A percentile compares a stretch with the other conserved stretches of the same genome.
These are phyloP conservation scores for Pleurotus tuoliensis DNA, from an alignment of 768 basidiomycete species.

Conservation along the genomic window DNA sequence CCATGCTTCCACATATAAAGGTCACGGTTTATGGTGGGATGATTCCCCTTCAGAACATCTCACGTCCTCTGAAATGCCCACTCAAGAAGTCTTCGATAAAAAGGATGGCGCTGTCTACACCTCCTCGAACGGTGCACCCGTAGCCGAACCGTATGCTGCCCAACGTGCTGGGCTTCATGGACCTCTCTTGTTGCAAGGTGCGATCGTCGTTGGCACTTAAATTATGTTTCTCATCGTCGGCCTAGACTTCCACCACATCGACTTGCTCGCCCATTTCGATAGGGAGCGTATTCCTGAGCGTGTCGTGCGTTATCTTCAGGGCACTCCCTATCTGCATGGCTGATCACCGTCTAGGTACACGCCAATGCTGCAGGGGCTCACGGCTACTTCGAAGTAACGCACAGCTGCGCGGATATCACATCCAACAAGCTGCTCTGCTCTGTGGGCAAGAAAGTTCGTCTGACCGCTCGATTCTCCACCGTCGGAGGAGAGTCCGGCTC, in stretches of 20 bases:
- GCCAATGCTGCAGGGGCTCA: conserved; percentile 93
- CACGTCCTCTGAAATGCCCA: conserved; percentile 47
- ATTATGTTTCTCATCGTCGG: conserved; percentile 9
- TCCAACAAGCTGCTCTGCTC: conserved; percentile 39
- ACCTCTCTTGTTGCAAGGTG: conserved; percentile 87
- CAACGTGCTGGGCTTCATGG: conserved; percentile 73
- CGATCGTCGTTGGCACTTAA: conserved; percentile 13
- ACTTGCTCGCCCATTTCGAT: conserved; percentile 88
- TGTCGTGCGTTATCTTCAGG: conserved; percentile 48
- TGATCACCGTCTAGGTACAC: conserved; percentile 57
- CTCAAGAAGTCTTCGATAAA: conserved; percentile 48
- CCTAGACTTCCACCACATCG: conserved; percentile 86
- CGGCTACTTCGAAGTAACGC: conserved; percentile 88
- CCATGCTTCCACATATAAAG: neutral
- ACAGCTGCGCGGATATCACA: conserved; percentile 80
- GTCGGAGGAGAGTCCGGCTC: conserved; percentile 88
- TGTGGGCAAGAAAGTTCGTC: conserved; percentile 63
- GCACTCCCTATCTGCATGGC: conserved; percentile 19
- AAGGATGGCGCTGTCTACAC: conserved; percentile 71
- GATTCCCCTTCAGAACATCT: neutral
- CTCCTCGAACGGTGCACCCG: conserved; percentile 80
- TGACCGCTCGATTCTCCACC: conserved; percentile 89
- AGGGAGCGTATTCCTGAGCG: conserved; percentile 96
- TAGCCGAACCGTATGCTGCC: conserved; percentile 70
- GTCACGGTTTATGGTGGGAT: neutral